Percentiles rank a stretch among this genome's conserved stretches.
phyloP scores from a whole-genome alignment of 2,329 filamentous ascomycete species.

The Verticillium klebahnii region DNA sequence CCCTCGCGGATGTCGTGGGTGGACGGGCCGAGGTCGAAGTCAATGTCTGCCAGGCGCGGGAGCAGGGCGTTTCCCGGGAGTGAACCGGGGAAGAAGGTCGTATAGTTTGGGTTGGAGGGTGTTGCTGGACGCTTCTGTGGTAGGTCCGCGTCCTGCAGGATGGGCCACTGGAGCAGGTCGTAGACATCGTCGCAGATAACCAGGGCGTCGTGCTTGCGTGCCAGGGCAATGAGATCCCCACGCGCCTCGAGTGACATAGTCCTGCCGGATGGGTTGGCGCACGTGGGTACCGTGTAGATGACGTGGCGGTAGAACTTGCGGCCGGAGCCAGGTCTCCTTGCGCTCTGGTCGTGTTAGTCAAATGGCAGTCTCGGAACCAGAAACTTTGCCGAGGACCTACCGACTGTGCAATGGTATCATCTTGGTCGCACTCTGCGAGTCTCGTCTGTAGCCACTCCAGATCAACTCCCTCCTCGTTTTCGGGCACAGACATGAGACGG shows the following conservation, averaged over 20 bases:
- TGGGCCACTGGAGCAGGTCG: constrained; percentile 80
- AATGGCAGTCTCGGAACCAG: background rate
- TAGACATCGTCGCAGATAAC: constrained; percentile 90
- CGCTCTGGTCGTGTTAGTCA: background rate
- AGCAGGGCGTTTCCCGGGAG: constrained; percentile 45
- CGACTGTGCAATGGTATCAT: constrained; percentile 17
- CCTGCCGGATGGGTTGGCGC: constrained; percentile 81
- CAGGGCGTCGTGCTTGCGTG: constrained; percentile 73
- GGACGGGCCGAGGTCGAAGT: constrained; percentile 46
- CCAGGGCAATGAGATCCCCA: constrained; percentile 64
- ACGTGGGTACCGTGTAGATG: constrained; percentile 85
- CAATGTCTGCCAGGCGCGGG: constrained; percentile 75
- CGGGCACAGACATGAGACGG: constrained; percentile 64
- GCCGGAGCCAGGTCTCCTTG: background rate
- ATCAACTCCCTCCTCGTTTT: constrained; percentile 75
- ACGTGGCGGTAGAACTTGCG: constrained; percentile 81
- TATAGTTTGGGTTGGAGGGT: background rate
- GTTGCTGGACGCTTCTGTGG: constrained; percentile 12
- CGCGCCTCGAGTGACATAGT: constrained; percentile 73
- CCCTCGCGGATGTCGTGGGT: constrained; percentile 2
- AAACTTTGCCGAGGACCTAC: background rate
- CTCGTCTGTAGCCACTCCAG: constrained; percentile 52
- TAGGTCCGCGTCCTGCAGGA: constrained; percentile 6
- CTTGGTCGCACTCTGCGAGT: constrained; percentile 23
- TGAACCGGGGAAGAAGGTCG: constrained; percentile 24